Conservation (phyloP, 2,329 filamentous ascomycete species). For the Catunica adiposa region DNA sequence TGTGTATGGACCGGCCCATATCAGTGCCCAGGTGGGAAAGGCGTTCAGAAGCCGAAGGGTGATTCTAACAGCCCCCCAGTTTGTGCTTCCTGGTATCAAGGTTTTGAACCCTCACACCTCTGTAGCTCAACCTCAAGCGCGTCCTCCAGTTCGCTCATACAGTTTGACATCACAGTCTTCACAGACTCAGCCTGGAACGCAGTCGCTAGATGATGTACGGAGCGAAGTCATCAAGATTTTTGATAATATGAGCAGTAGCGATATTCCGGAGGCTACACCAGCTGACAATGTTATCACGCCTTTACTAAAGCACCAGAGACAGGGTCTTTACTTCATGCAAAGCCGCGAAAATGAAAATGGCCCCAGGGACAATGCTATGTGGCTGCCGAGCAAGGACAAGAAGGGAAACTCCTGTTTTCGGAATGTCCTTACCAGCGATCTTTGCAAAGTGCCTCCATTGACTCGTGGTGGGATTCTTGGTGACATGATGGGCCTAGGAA, state of each 20-base stretch:
- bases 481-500: conserved; percentile 82
- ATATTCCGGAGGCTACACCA: conserved; percentile 58
- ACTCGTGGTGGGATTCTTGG: conserved; percentile 59
- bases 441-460: conserved; percentile 39
- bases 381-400: conserved; percentile 41
- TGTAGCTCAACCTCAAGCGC: conserved; percentile 23
- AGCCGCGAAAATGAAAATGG: conserved; percentile 53
- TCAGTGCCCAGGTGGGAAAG: conserved; percentile 45
- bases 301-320: conserved; percentile 73
- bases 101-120: conserved; percentile 58
- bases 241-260: conserved; percentile 62
- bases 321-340: conserved; percentile 75
- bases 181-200: conserved; percentile 20
- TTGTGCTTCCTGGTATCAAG: conserved; percentile 49
- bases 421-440: conserved; percentile 71
- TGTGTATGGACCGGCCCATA: conserved; percentile 59
- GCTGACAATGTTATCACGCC: conserved; percentile 44
- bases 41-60: conserved; percentile 36
- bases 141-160: conserved; percentile 22
- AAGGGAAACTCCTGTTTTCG: conserved; percentile 31
- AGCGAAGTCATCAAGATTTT: conserved; percentile 77
- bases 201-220: conserved; percentile 73
- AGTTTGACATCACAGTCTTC: conserved; percentile 17
- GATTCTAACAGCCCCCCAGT: conserved; percentile 48
- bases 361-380: conserved; percentile 54